phyloP scores from a whole-genome alignment of 148 eudicot species.

The Agrostemma githago region DNA sequence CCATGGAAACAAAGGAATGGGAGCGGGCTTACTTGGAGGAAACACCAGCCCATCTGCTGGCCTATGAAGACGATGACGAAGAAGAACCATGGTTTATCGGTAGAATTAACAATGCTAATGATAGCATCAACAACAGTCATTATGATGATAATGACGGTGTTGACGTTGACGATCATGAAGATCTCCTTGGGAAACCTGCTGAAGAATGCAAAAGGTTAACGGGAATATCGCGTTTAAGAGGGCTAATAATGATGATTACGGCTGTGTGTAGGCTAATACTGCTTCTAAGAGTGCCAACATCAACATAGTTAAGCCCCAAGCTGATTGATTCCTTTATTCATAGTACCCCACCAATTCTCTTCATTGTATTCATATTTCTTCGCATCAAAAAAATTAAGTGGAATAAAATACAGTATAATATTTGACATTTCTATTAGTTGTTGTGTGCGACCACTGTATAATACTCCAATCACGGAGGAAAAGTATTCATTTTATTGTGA shows the following conservation, averaged over 20 bases:
- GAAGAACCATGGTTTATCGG: background rate
- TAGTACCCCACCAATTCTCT: no score
- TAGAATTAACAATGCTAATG: background rate
- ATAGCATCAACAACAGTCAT: background rate
- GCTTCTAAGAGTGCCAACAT: slow-evolving; percentile 14
- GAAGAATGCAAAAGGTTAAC: background rate
- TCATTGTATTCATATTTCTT: background rate
- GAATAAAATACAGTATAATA: background rate
- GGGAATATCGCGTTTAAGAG: slow-evolving; percentile 8
- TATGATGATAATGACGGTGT: background rate
- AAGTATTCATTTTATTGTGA: no score
- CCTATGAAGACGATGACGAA: slow-evolving; percentile 31
- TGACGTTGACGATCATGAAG: slow-evolving; percentile 3
- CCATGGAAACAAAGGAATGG: slow-evolving; percentile 39
- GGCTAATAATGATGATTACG: slow-evolving; percentile 14
- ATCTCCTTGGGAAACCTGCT: background rate
- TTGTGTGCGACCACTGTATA: no score
- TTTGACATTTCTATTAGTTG: no score
- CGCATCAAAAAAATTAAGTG: background rate
- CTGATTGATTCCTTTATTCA: no score
- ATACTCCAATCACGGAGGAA: no score
- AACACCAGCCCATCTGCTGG: slow-evolving; percentile 35
- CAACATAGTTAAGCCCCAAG: background rate
- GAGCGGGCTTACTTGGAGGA: slow-evolving; percentile 32
- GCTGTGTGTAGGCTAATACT: slow-evolving; percentile 20